Conservation (phyloP, 2,329 filamentous ascomycete genomes). For the Penicillium nordicum region DNA sequence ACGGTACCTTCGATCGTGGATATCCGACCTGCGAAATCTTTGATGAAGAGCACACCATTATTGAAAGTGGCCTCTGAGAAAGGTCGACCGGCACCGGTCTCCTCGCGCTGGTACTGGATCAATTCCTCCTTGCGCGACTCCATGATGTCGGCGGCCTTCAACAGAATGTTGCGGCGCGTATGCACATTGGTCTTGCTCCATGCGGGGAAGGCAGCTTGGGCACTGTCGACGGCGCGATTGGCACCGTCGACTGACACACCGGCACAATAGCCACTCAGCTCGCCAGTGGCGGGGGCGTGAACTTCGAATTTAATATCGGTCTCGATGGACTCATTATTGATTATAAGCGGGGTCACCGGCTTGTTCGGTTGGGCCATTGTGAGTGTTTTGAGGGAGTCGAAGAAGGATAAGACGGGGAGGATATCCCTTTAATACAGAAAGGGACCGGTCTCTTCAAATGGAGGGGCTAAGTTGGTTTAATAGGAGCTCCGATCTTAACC, state of each 20-base stretch:
- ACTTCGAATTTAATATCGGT: constrained; percentile 48
- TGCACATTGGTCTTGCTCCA: constrained; percentile 65
- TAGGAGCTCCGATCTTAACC: constrained; percentile 1
- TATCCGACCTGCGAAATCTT: constrained; percentile 52
- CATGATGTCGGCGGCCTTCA: constrained; percentile 38
- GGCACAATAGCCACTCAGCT: constrained; percentile 55
- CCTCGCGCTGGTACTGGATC: constrained; percentile 55
- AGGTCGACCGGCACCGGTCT: constrained; percentile 51
- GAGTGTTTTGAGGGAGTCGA: not conserved
- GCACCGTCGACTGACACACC: constrained; percentile 56
- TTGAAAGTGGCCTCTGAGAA: constrained; percentile 38
- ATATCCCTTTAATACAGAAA: not conserved
- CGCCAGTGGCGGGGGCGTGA: constrained; percentile 52
- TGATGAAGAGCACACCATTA: constrained; percentile 39
- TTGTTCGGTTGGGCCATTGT: constrained; percentile 15
- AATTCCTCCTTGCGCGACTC: constrained; percentile 60
- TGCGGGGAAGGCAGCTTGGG: constrained; percentile 63
- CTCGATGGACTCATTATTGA: constrained; percentile 43
- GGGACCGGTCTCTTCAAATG: not conserved
- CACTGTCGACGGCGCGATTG: constrained; percentile 56
- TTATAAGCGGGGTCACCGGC: constrained; percentile 39
- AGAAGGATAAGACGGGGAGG: not conserved
- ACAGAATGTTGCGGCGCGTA: constrained; percentile 64
- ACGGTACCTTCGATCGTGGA: constrained; percentile 49
- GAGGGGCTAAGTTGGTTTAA: not conserved